Conservation (phyloP, 2,329 filamentous ascomycete genomes). For the Fusarium concolor region DNA sequence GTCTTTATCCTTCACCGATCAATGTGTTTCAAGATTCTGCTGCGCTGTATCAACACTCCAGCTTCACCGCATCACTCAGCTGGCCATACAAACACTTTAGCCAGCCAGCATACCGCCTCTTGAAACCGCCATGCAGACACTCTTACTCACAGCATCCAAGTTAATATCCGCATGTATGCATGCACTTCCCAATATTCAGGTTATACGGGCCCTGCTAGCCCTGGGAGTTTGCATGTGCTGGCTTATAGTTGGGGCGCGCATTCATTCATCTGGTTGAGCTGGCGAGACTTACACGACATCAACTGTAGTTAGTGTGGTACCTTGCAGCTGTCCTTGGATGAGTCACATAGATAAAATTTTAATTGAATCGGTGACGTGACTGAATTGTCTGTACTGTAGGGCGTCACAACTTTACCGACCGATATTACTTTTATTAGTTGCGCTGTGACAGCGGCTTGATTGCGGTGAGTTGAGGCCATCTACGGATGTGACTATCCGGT, state of each 20-base stretch:
- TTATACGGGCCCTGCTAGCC: slow-evolving; percentile 6
- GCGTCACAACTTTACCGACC: slow-evolving; percentile 5
- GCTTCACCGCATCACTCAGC: slow-evolving; percentile 33
- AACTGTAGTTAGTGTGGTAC: slow-evolving; percentile 19
- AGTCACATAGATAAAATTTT: slow-evolving; percentile 7
- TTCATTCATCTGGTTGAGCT: slow-evolving; percentile 22
- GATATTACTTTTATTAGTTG: slow-evolving; percentile 1
- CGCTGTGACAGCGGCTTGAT: background rate
- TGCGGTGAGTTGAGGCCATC: slow-evolving; percentile 37
- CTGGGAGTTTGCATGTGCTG: slow-evolving; percentile 13
- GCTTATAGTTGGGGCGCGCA: slow-evolving; percentile 31
- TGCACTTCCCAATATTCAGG: slow-evolving; percentile 15
- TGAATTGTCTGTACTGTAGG: background rate
- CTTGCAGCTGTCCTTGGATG: slow-evolving; percentile 36
- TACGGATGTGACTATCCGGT: slow-evolving; percentile 15
- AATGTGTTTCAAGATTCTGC: slow-evolving; percentile 30
- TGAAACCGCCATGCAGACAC: slow-evolving; percentile 28
- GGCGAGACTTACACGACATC: slow-evolving; percentile 38
- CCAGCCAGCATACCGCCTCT: slow-evolving; percentile 38
- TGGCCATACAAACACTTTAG: slow-evolving; percentile 15
- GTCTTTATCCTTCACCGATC: slow-evolving; percentile 35
- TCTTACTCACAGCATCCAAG: slow-evolving; percentile 21
- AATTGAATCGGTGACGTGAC: slow-evolving; percentile 16
- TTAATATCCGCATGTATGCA: slow-evolving; percentile 6
- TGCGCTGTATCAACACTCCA: slow-evolving; percentile 2